Evolutionary conservation across 1,284 basidiomycete genomes (phyloP).

Genomic region (Leccinum huronense): DNA sequence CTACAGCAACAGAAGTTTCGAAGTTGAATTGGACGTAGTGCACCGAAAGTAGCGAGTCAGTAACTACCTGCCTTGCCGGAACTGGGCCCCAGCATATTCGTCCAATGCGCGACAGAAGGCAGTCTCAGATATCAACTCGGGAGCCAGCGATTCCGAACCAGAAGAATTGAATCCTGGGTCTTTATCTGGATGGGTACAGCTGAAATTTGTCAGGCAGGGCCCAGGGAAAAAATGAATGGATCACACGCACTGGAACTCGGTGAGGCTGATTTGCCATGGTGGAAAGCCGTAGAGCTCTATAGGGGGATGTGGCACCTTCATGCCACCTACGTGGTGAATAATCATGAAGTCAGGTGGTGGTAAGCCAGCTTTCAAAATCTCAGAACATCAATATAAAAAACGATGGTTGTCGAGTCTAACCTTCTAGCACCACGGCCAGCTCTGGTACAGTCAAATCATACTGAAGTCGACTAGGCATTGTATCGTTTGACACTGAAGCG

Average conservation of each 20-base stretch:
- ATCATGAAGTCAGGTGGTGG: conserved; percentile 74
- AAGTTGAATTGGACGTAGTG: conserved; percentile 1
- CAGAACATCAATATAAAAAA: conserved; percentile 8
- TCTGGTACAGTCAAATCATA: conserved; percentile 44
- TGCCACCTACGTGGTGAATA: conserved; percentile 53
- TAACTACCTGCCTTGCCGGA: conserved; percentile 67
- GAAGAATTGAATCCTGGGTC: background rate
- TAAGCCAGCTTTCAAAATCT: conserved; percentile 44
- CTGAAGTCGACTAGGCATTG: conserved; percentile 11
- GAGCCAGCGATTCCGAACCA: background rate
- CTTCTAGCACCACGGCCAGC: conserved; percentile 57
- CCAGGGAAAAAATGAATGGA: background rate
- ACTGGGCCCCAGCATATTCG: conserved; percentile 65
- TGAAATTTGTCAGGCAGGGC: conserved; percentile 10
- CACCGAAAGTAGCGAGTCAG: conserved; percentile 8
- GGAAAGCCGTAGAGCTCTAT: conserved; percentile 71
- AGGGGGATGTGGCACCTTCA: conserved; percentile 40
- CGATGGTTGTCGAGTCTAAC: conserved; percentile 36
- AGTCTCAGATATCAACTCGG: conserved; percentile 44
- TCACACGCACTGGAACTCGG: conserved; percentile 67
- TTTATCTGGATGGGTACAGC: conserved; percentile 28
- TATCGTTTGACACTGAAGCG: conserved; percentile 5
- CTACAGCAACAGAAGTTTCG: background rate
- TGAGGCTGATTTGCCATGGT: conserved; percentile 74
- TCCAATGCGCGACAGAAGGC: conserved; percentile 67